Conservation (phyloP, 2,329 filamentous ascomycete species). For the Elsinoe australis region DNA sequence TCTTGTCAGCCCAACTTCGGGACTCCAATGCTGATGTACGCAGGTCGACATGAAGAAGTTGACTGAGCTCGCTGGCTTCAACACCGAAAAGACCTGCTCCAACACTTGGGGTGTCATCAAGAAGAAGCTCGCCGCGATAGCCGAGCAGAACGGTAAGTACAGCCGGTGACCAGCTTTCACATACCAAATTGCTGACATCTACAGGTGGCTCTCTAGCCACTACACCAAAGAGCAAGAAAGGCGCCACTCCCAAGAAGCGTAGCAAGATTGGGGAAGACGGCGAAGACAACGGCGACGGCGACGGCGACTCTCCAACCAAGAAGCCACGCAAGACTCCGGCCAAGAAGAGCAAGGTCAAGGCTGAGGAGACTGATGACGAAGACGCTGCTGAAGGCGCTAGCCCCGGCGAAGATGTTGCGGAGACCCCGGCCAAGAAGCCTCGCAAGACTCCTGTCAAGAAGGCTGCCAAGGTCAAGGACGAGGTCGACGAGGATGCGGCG, state of each 20-base stretch:
- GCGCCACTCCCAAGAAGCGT: constrained; percentile 16
- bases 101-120: constrained; percentile 33
- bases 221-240: constrained; percentile 6
- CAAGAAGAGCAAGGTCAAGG: constrained; percentile 23
- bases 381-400: constrained; percentile 16
- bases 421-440: constrained; percentile 19
- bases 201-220: constrained; percentile 12
- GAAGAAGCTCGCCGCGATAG: constrained; percentile 27
- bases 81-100: constrained; percentile 27
- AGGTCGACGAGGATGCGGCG: constrained; percentile 15
- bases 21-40: background rate
- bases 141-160: constrained; percentile 20
- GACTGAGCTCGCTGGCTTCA: constrained; percentile 25
- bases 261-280: constrained; percentile 7
- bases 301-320: constrained; percentile 19
- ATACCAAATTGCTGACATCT: background rate
- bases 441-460: constrained; percentile 25
- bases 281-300: too few relatives aligned
- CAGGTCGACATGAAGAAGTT: constrained; percentile 29
- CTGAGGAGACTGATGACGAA: constrained; percentile 21
- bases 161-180: background rate
- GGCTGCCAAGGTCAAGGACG: constrained; percentile 16
- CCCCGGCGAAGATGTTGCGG: constrained; percentile 16
- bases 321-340: constrained; percentile 20
- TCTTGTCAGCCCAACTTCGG: background rate